These are phyloP conservation scores for Fonsecaea erecta DNA, from an alignment of 2,329 filamentous ascomycete species.

Conservation along the genomic window DNA sequence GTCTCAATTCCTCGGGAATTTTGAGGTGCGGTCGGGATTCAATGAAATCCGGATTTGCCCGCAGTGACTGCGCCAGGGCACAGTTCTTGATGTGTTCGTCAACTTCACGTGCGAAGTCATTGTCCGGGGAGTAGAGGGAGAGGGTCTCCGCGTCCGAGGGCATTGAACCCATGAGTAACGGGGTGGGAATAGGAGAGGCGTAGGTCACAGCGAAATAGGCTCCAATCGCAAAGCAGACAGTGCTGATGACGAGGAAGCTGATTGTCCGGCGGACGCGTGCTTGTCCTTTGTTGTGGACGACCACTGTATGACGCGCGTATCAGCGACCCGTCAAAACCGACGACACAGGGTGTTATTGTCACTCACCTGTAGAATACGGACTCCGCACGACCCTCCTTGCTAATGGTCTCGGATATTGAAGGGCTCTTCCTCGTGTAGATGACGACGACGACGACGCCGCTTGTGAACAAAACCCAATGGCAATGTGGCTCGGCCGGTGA, in stretches of 20 bases:
- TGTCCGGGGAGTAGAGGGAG: conserved; percentile 63
- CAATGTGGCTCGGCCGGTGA: conserved; percentile 1
- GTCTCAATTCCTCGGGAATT: conserved; percentile 71
- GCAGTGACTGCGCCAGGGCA: conserved; percentile 72
- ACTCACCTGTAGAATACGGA: conserved; percentile 29
- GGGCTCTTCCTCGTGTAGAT: not conserved
- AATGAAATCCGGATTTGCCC: conserved; percentile 66
- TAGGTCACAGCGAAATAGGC: conserved; percentile 34
- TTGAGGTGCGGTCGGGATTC: conserved; percentile 87
- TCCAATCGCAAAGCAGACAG: conserved; percentile 34
- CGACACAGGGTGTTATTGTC: not conserved
- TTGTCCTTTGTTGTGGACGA: conserved; percentile 36
- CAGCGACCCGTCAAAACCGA: not conserved
- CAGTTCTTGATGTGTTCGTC: conserved; percentile 76
- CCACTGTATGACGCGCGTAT: conserved; percentile 27
- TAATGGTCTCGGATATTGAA: not conserved
- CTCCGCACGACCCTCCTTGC: not conserved
- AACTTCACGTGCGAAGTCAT: conserved; percentile 61
- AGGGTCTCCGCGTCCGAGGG: conserved; percentile 76
- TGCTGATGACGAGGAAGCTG: conserved; percentile 35
- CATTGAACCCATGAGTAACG: conserved; percentile 44
- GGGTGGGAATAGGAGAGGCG: conserved; percentile 34
- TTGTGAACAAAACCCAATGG: not conserved
- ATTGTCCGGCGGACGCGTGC: conserved; percentile 33
- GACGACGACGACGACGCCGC: not conserved